Conservation (phyloP, 306 rosid species). For the Quillaja saponaria region DNA sequence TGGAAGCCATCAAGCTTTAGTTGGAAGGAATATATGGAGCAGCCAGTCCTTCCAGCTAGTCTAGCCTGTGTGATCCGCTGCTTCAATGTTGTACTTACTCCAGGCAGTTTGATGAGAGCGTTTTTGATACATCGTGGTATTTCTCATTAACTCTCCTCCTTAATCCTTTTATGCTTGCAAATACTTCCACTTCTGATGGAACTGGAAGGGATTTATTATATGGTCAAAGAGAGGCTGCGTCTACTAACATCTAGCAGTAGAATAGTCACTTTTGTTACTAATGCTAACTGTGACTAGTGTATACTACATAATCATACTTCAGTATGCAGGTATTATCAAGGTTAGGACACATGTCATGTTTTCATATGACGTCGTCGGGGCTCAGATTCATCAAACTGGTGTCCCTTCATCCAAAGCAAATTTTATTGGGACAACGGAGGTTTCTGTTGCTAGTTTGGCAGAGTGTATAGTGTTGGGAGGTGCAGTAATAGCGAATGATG, state of each 20-base stretch:
- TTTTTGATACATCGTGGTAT: constrained; percentile 86
- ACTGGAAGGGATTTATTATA: neutral
- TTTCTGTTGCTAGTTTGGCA: constrained; percentile 91
- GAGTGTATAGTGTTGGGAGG: constrained; percentile 86
- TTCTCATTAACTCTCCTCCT: constrained; percentile 20
- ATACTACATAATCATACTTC: too few relatives aligned
- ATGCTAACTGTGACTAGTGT: too few relatives aligned
- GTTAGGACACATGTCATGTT: constrained; percentile 92
- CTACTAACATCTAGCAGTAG: too few relatives aligned
- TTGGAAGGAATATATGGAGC: constrained; percentile 89
- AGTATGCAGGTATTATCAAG: constrained; percentile 74
- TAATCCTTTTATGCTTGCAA: constrained; percentile 1
- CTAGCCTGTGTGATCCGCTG: constrained; percentile 83
- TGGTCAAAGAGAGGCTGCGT: neutral
- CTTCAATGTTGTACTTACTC: constrained; percentile 87
- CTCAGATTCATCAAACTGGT: constrained; percentile 91
- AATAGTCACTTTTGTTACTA: too few relatives aligned
- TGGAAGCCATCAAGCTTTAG: constrained; percentile 84
- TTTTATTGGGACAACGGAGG: constrained; percentile 90
- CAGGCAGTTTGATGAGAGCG: constrained; percentile 97
- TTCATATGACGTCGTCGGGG: constrained; percentile 93
- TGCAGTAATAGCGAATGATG: constrained; percentile 83
- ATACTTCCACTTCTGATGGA: constrained; percentile 5
- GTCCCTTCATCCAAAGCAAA: constrained; percentile 94
- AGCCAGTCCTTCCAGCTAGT: constrained; percentile 97